Evolutionary conservation across 345 rosid species (phyloP), one percentile per base, ranked within the genome.

Genomic region (Bretschneidera sinensis): DNA sequence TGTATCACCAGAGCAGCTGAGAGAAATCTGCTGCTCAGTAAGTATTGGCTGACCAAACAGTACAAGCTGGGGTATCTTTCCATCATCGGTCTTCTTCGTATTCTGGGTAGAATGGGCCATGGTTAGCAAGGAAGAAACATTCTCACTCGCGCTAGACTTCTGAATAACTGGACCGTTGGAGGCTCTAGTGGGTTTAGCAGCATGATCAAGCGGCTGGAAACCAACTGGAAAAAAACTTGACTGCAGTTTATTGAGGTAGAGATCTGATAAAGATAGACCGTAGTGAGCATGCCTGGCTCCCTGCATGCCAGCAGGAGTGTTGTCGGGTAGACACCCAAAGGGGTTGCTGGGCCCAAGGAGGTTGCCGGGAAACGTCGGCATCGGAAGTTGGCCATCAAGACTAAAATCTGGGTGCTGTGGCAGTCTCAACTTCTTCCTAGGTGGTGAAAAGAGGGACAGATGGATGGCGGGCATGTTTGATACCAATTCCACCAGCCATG

Each of bases 281-380:
- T 75, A 76, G 54, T 77, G 81, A 70, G 90, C 79, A 71, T 87
- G 95, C 95, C 95, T 87, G 95, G 95, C 88, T 87, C 95, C 95
- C 95, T 87, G 95, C 84, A 87, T 84, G 86, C 95, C 88, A 74
- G 83, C 88, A 80, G 95, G 83, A 81, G 78, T 54, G 80, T 67
- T 66, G 65, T 80, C 69, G 71, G 82, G 81, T 71, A 76, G 66
- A 71, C 81, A 76, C 70, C 81, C 72, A 25, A 77, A 83, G 66
- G 81, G 76, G 75, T 74, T 71, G 65, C 72, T 76, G 34, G 68
- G 63, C 72, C 83, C 78, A 24, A 82, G 83, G 53, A 79, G 78
- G 74, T 72, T 84, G 69, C 83, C 64, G 52, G 84, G 60, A 62
- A 84, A 80, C 57, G 79, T 39, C 1, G 88, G 78, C 67, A 79